Evolutionary conservation across 2,329 filamentous ascomycete species (phyloP).

Genomic region (Davidsoniella virescens): DNA sequence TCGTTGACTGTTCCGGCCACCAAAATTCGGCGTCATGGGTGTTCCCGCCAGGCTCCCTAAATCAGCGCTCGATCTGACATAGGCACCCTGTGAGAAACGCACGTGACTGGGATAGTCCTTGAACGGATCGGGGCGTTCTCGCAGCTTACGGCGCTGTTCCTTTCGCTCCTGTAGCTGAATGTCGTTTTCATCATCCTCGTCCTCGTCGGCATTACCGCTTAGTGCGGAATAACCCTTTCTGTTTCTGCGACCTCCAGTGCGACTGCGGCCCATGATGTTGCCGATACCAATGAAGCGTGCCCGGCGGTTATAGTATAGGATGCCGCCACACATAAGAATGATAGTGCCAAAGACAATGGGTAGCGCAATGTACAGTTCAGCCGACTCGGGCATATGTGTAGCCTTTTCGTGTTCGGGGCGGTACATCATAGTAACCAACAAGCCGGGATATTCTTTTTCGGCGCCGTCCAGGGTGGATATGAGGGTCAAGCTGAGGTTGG

Average conservation of each 20-base stretch:
- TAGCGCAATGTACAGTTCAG: conserved; percentile 35
- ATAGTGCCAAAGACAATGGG: conserved; percentile 34
- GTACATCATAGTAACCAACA: conserved; percentile 23
- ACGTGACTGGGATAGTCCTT: conserved; percentile 11
- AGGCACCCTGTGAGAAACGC: conserved; percentile 16
- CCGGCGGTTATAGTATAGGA: conserved; percentile 39
- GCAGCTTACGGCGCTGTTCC: conserved; percentile 5
- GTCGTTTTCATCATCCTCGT: conserved; percentile 1
- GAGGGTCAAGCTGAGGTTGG: conserved; percentile 34
- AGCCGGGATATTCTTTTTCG: conserved; percentile 25
- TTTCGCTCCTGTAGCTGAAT: conserved; percentile 21
- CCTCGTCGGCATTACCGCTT: conserved; percentile 10
- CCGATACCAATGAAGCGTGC: conserved; percentile 33
- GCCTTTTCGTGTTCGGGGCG: conserved; percentile 19
- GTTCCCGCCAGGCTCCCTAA: background rate
- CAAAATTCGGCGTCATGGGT: background rate
- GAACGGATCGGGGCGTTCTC: conserved; percentile 9
- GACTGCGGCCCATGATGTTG: conserved; percentile 32
- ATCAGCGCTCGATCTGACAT: background rate
- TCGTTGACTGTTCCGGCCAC: too few relatives aligned
- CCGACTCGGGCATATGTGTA: conserved; percentile 21
- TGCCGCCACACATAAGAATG: conserved; percentile 32
- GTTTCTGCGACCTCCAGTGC: conserved; percentile 15
- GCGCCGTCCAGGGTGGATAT: conserved; percentile 23
- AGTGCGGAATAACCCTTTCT: conserved; percentile 12